Conservation (phyloP, 805 yeast species). For the Saturnispora sanitii region DNA sequence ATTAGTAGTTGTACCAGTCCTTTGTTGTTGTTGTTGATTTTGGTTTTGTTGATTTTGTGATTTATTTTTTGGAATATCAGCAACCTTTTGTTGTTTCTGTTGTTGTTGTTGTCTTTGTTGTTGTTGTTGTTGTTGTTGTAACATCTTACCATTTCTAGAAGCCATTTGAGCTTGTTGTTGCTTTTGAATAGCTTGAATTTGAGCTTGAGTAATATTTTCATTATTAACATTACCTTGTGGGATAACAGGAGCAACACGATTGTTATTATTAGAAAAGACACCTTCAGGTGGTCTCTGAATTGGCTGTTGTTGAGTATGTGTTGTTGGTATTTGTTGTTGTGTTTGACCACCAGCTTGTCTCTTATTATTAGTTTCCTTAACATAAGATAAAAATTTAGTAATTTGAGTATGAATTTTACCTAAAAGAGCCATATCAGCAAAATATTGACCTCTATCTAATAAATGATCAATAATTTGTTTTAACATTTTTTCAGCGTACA, state of each 20-base stretch:
- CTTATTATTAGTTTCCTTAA: slow-evolving; percentile 43
- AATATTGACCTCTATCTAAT: slow-evolving; percentile 38
- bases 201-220: slow-evolving; percentile 3
- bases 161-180: background rate
- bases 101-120: slow-evolving; percentile 1
- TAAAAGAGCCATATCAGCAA: slow-evolving; percentile 63
- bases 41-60: slow-evolving; percentile 7
- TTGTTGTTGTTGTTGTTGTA: slow-evolving; percentile 16
- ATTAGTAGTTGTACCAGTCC: background rate
- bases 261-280: slow-evolving; percentile 8
- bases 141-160: too few species aligned
- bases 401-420: slow-evolving; percentile 65
- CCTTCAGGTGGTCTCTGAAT: slow-evolving; percentile 12
- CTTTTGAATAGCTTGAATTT: slow-evolving; percentile 5
- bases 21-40: slow-evolving; percentile 2
- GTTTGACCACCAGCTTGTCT: slow-evolving; percentile 15
- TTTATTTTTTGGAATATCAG: too few species aligned
- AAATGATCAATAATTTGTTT: slow-evolving; percentile 65
- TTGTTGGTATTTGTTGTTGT: slow-evolving; percentile 18
- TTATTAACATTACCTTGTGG: background rate
- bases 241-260: background rate
- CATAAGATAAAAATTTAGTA: slow-evolving; percentile 64
- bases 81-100: background rate
- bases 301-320: slow-evolving; percentile 15
- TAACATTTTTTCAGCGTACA: slow-evolving; percentile 72